phyloP scores from a whole-genome alignment of 2,329 filamentous ascomycete genomes.

The Stromatinia cepivora region DNA sequence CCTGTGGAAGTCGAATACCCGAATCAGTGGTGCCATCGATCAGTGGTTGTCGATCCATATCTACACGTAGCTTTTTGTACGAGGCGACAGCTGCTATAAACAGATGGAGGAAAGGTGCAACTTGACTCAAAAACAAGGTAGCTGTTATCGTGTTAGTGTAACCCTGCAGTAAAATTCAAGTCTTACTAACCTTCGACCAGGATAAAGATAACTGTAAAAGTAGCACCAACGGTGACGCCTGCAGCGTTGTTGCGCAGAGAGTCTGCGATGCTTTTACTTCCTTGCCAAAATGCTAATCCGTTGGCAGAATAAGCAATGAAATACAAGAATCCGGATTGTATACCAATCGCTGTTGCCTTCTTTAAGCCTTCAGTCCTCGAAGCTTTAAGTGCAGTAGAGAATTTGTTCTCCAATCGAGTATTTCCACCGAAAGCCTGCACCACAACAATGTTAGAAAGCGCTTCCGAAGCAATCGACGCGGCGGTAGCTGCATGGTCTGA shows the following conservation, averaged over 20 bases:
- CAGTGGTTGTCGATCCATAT: conserved; percentile 30
- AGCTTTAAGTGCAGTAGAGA: conserved; percentile 46
- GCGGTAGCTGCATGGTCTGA: conserved; percentile 50
- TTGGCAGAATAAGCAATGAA: conserved; percentile 47
- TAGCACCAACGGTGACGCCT: conserved; percentile 40
- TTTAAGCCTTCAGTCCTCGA: conserved; percentile 49
- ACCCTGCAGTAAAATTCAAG: background rate
- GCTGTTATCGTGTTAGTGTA: conserved; percentile 27
- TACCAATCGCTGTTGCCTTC: conserved; percentile 51
- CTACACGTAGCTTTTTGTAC: conserved; percentile 52
- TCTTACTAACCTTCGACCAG: conserved; percentile 50
- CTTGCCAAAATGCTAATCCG: conserved; percentile 60
- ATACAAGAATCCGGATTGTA: conserved; percentile 51
- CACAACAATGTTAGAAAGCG: conserved; percentile 51
- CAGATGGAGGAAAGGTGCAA: conserved; percentile 62
- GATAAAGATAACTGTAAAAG: conserved; percentile 54
- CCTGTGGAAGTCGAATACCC: conserved; percentile 25
- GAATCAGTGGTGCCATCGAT: conserved; percentile 31
- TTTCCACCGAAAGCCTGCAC: conserved; percentile 56
- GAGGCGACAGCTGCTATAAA: conserved; percentile 59
- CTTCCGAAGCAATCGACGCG: conserved; percentile 54
- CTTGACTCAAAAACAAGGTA: conserved; percentile 60
- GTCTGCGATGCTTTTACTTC: conserved; percentile 51
- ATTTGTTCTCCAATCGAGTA: conserved; percentile 50
- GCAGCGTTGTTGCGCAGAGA: conserved; percentile 26